These are phyloP conservation scores for Calonectria leucothoes DNA, from an alignment of 2,329 filamentous ascomycete species.

Conservation along the genomic window DNA sequence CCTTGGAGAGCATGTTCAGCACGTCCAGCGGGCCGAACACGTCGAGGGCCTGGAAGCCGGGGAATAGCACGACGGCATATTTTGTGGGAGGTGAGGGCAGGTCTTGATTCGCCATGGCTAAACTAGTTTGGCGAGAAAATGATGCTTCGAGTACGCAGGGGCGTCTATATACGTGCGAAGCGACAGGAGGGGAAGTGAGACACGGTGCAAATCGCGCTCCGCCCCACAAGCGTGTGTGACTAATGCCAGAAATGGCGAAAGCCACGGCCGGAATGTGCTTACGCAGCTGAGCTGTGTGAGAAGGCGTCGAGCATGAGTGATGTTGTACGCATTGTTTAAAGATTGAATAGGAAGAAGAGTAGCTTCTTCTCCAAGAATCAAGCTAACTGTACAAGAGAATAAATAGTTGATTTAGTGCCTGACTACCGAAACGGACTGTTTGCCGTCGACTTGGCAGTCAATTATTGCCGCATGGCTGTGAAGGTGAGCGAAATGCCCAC, in stretches of 20 bases:
- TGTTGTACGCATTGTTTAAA: not conserved
- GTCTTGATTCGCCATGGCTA: not conserved
- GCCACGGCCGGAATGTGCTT: not conserved
- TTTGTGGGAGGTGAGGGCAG: constrained; percentile 19
- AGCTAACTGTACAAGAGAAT: too few relatives aligned
- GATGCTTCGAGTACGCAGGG: not conserved
- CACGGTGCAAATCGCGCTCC: constrained; percentile 3
- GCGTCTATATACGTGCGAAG: not conserved
- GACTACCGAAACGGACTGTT: not conserved
- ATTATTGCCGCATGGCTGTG: not conserved
- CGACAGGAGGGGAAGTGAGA: not conserved
- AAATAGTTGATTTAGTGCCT: not conserved
- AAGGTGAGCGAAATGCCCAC: not conserved
- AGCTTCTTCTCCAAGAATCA: too few relatives aligned
- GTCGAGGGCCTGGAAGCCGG: constrained; percentile 39
- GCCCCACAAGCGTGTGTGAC: not conserved
- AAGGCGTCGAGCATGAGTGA: not conserved
- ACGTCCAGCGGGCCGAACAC: constrained; percentile 50
- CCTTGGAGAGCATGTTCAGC: constrained; percentile 44
- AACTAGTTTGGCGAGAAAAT: too few relatives aligned
- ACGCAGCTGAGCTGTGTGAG: too few relatives aligned
- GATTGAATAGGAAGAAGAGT: not conserved
- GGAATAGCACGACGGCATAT: constrained; percentile 37
- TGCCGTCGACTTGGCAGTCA: too few relatives aligned
- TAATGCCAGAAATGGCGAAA: not conserved